These are phyloP conservation scores for Petunia secreta DNA, from an alignment of 257 asterid species.

Conservation along the genomic window DNA sequence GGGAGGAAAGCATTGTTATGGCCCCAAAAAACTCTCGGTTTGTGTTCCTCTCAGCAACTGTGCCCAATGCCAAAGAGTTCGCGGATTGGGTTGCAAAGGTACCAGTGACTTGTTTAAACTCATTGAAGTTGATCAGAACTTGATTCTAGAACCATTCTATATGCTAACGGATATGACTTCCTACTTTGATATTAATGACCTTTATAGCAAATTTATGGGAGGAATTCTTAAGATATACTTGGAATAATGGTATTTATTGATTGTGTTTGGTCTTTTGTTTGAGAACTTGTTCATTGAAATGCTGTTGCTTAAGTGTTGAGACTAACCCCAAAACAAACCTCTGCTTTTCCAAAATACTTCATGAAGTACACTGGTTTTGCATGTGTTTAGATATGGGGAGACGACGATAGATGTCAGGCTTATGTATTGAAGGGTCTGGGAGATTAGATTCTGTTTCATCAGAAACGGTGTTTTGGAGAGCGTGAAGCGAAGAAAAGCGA, in stretches of 20 bases:
- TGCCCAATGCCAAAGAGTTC: slow-evolving; percentile 94
- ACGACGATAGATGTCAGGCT: not conserved
- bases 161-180: not conserved
- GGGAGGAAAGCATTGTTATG: slow-evolving; percentile 99
- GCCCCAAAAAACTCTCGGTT: slow-evolving; percentile 87
- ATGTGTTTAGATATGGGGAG: not conserved
- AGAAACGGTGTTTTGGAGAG: too few relatives aligned
- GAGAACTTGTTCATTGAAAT: not conserved
- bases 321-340: not conserved
- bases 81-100: slow-evolving; percentile 99
- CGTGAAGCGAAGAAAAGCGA: too few relatives aligned
- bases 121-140: not conserved
- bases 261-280: not conserved
- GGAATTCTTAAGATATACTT: not conserved
- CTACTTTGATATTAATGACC: not conserved
- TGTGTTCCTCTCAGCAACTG: slow-evolving; percentile 94
- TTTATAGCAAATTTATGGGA: not conserved
- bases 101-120: slow-evolving; percentile 23
- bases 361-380: not conserved
- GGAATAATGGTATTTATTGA: slow-evolving; percentile 11
- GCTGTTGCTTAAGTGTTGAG: not conserved
- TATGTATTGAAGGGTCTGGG: slow-evolving; percentile 12
- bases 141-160: slow-evolving; percentile 9
- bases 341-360: not conserved
- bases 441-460: not conserved